Evolutionary conservation across 202 grass and related monocot genomes (phyloP).

Genomic region (Zizania palustris): DNA sequence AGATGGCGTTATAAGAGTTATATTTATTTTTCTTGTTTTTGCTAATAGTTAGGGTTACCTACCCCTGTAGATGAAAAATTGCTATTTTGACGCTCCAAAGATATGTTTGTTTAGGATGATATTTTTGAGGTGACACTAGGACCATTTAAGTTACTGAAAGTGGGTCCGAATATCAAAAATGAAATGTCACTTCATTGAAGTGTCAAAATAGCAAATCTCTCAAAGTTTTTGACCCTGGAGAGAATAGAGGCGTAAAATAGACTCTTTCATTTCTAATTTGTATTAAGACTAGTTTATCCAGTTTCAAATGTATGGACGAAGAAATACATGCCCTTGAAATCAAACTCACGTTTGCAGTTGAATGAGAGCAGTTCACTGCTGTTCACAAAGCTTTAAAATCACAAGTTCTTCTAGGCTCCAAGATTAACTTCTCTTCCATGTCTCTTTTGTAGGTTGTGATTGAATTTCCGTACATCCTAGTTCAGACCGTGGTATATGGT

Average conservation of each 20-base stretch:
- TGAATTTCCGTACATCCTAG: constrained; percentile 66
- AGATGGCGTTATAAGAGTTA: too few species aligned
- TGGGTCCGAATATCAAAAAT: too few species aligned
- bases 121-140: too few species aligned
- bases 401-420: constrained; percentile 11
- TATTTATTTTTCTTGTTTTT: not conserved
- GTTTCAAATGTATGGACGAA: not conserved
- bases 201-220: too few species aligned
- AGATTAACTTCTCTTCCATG: constrained; percentile 33
- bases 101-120: too few species aligned
- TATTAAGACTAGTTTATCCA: not conserved
- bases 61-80: too few species aligned
- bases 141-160: too few species aligned
- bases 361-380: constrained; percentile 1
- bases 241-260: not conserved
- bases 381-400: not conserved
- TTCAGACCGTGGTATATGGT: constrained; percentile 68
- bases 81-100: too few species aligned
- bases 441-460: constrained; percentile 57
- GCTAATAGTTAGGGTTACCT: not conserved
- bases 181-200: too few species aligned
- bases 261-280: not conserved
- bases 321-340: constrained; percentile 3
- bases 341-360: constrained; percentile 2
- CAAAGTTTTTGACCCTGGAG: not conserved